Base-by-base conservation (phyloP, 2,329 filamentous ascomycete species). In the Talaromyces sp. region DNA sequence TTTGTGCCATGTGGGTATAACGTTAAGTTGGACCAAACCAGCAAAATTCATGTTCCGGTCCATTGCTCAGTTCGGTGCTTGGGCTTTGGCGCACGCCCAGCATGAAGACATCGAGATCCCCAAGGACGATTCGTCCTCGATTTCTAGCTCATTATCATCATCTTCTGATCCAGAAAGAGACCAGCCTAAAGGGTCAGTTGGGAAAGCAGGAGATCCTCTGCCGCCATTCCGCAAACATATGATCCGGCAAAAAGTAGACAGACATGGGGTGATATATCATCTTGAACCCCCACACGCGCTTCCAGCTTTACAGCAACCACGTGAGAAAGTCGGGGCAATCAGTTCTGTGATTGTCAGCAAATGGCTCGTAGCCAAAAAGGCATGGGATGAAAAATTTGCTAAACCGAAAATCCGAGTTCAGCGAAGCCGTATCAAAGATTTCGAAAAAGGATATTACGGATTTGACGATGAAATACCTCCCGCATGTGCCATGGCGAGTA, bases 21-120 rank as follows among this genome's bases (percentile, higher is more conserved):
- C 93, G 0, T 81, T 98, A n/a, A 96, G 91, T 68, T 98, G 96
- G 73, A 98, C 93, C 0, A 84, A 88, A n/a, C 95, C 95, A 0
- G 95, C 93, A 52, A 98, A 98, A 73, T 90, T 89, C 76, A 97
- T 98, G 92, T 98, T 91, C 72, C 85, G 93, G 54, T 90, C 91
- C 1, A 86, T 97, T 57, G 90, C 95, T 0, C 93, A 97, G 67
- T 98, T 99, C 69, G 89, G 92, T 2, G 91, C 93, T 0, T 98
- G 93, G 93, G 89, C 89, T 0, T 81, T 97, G 24, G 91, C 93
- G 0, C 82, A 88, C 65, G 91, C 92, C 0, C 93, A 97, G 70
- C 83, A 91, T 62, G 85, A 83, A 0, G 85, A 86, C 0, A 93
- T 96, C 58, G 89, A 95, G 19, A 93, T 96, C 38, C 74, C 89